phyloP scores from a whole-genome alignment of 805 yeast species.

The Naumovozyma baii region DNA sequence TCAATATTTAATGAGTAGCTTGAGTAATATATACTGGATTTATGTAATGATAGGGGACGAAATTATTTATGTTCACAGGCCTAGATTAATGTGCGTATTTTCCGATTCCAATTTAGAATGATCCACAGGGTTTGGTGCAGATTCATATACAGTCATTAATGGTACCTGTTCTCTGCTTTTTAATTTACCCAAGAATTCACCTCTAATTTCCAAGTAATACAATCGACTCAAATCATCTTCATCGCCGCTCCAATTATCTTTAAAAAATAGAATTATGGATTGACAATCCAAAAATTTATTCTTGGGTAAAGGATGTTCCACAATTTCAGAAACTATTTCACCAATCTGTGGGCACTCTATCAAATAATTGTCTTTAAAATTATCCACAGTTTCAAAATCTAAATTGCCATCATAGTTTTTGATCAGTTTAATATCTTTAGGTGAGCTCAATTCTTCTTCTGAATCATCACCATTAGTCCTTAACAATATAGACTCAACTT shows the following conservation, averaged over 20 bases:
- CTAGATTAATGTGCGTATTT: conserved; percentile 9
- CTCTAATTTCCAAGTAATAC: conserved; percentile 71
- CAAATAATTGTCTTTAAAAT: conserved; percentile 22
- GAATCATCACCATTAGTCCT: conserved; percentile 43
- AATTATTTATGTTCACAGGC: too few species aligned
- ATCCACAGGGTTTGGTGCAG: conserved; percentile 88
- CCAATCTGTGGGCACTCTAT: conserved; percentile 43
- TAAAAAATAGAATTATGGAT: conserved; percentile 52
- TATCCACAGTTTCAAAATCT: conserved; percentile 59
- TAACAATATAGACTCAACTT: conserved; percentile 61
- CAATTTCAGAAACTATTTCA: conserved; percentile 51
- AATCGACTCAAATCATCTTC: conserved; percentile 50
- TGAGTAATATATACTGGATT: too few species aligned
- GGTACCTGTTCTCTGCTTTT: conserved; percentile 34
- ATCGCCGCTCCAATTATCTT: conserved; percentile 54
- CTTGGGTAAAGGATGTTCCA: conserved; percentile 76
- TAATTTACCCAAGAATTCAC: conserved; percentile 39
- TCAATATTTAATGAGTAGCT: too few species aligned
- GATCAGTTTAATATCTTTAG: conserved; percentile 57
- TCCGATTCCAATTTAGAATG: conserved; percentile 41
- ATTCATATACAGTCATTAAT: conserved; percentile 68
- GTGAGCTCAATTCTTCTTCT: conserved; percentile 45
- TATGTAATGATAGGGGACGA: too few species aligned
- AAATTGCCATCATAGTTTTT: conserved; percentile 52
- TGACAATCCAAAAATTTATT: conserved; percentile 61